These are phyloP conservation scores for Mycena haematopus DNA, from an alignment of 768 basidiomycete species.

Conservation along the genomic window DNA sequence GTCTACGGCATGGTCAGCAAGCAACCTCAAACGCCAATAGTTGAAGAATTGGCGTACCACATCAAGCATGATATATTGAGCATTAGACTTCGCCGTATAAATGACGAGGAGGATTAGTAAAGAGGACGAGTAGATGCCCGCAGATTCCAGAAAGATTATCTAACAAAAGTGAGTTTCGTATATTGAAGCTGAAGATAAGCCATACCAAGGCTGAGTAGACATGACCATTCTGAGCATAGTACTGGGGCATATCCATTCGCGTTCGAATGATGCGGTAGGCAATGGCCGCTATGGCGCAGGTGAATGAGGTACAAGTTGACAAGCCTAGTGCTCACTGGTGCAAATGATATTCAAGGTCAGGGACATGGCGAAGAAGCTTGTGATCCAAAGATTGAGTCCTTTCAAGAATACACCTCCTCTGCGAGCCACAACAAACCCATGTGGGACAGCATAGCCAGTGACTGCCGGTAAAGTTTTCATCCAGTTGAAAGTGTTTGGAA, in stretches of 20 bases:
- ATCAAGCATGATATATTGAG: constrained; percentile 16
- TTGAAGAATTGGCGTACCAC: neutral
- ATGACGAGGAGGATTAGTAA: constrained; percentile 3
- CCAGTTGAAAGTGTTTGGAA: too few relatives aligned
- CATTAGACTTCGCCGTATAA: neutral
- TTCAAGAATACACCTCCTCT: neutral
- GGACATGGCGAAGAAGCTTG: constrained; percentile 9
- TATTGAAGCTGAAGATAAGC: constrained; percentile 18
- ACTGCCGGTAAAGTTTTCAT: constrained; percentile 12
- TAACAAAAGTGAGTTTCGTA: neutral
- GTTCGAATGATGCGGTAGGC: neutral
- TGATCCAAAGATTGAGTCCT: neutral
- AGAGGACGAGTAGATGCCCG: constrained; percentile 17
- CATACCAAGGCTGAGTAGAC: constrained; percentile 19
- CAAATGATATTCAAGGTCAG: constrained; percentile 5
- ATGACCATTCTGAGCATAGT: constrained; percentile 2
- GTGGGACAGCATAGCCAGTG: constrained; percentile 8
- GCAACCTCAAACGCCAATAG: too few relatives aligned
- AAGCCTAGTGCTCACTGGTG: constrained; percentile 17
- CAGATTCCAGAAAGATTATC: constrained; percentile 24
- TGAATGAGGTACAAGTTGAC: too few relatives aligned
- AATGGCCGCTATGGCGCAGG: too few relatives aligned
- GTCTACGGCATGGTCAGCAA: neutral
- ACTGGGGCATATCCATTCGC: too few relatives aligned
- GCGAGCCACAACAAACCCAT: neutral